Evolutionary conservation across 768 basidiomycete genomes (phyloP), one percentile per base, ranked within the genome.

Genomic region (Fomitopsis serialis): DNA sequence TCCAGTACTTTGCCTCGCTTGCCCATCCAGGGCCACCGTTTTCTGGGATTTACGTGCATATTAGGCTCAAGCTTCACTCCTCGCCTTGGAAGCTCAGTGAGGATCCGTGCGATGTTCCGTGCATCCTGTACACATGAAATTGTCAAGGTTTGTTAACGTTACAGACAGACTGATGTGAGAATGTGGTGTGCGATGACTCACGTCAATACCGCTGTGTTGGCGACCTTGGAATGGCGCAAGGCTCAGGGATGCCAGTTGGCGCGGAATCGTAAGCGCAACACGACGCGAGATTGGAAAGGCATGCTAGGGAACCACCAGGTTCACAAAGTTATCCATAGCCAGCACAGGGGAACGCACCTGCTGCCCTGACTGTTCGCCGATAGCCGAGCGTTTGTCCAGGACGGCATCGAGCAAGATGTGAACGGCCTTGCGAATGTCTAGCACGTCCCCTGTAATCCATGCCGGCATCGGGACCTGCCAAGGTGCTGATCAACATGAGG

Each of bases 11-110:
- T 74, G 10, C 89, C 89, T 36, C 73, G 70, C 62, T 77, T 82
- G 62, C 89, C 90, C 92, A 94, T 93, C 92, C 92, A 93, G 13
- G 71, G 71, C 91, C 89, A 94, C 50, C 85, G 78, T 46, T 80
- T 75, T 56, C 78, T 75, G 36, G 82, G 79, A 62, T 80, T 74
- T 60, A 92, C 80, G n/a, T 72, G 57, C 8, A 82, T 82, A 63
- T 95, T 97, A 21, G 92, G 82, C 56, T 81, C 75, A 56, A 98
- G 73, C 53, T 76, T 71, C 29, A 87, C 72, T 25, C 85, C 84
- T 50, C 81, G 78, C 51, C 79, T 70, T 12, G 85, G 85, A n/a
- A 98, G 80, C 62, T 92, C 88, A 47, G 80, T 70, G 37, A 96
- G 66, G 55, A 99, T 84, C 32, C 89, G 82, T 11, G 89, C 78